These are phyloP conservation scores for Corylus heterophylla DNA, from an alignment of 306 rosid genomes.

Conservation along the genomic window DNA sequence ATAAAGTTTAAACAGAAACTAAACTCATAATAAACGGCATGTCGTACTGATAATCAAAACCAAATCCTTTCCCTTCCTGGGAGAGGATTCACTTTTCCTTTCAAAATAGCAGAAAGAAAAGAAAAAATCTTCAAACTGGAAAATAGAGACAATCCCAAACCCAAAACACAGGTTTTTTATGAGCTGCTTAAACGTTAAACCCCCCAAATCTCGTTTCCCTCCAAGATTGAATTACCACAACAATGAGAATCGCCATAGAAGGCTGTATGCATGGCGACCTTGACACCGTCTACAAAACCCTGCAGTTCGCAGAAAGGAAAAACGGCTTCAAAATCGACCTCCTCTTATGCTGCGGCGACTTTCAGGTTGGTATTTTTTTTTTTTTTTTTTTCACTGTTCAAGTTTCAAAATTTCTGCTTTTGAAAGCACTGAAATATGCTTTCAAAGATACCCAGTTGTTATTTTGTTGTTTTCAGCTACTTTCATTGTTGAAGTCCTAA, in stretches of 20 bases:
- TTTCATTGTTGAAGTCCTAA: not conserved
- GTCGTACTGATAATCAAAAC: no score
- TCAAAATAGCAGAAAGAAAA: not conserved
- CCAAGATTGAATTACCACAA: not conserved
- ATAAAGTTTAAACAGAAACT: no score
- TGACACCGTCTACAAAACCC: slow-evolving; percentile 77
- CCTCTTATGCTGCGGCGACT: slow-evolving; percentile 94
- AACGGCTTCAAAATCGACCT: slow-evolving; percentile 80
- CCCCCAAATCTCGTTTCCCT: not conserved
- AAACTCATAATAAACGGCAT: no score
- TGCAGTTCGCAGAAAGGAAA: slow-evolving; percentile 53
- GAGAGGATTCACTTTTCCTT: no score
- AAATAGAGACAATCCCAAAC: no score
- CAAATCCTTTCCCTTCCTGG: no score
- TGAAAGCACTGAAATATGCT: not conserved
- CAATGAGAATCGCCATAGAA: slow-evolving; percentile 83
- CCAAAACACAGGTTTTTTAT: no score
- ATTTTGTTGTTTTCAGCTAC: slow-evolving; percentile 44
- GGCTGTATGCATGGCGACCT: slow-evolving; percentile 98
- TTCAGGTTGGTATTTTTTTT: slow-evolving; percentile 48
- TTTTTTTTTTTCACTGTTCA: not conserved
- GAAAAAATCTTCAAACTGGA: not conserved
- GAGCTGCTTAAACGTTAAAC: not conserved
- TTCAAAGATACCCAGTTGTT: not conserved
- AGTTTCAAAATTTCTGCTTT: not conserved